Conservation (phyloP, 2,329 filamentous ascomycete genomes). For the Onygena corvina region DNA sequence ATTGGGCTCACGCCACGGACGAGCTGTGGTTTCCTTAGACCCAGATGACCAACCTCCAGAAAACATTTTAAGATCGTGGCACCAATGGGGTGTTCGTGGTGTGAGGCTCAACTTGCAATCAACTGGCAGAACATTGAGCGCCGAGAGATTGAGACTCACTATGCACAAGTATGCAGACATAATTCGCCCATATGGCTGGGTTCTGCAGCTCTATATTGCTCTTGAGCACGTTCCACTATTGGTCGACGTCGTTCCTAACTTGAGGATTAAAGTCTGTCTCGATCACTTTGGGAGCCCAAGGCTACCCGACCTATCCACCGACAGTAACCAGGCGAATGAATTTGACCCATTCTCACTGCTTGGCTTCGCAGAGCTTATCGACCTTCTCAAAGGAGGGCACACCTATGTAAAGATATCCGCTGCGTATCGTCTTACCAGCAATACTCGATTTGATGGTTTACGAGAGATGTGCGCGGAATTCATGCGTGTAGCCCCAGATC, state of each 20-base stretch:
- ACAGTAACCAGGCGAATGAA: slow-evolving; percentile 13
- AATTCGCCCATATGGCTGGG: slow-evolving; percentile 43
- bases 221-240: slow-evolving; percentile 41
- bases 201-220: slow-evolving; percentile 47
- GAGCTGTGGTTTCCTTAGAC: slow-evolving; percentile 48
- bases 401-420: slow-evolving; percentile 50
- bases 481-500: slow-evolving; percentile 33
- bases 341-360: slow-evolving; percentile 36
- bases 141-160: slow-evolving; percentile 31
- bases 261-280: slow-evolving; percentile 45
- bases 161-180: slow-evolving; percentile 41
- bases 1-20: slow-evolving; percentile 40
- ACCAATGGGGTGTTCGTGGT: slow-evolving; percentile 46
- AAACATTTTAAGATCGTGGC: slow-evolving; percentile 42
- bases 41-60: slow-evolving; percentile 29
- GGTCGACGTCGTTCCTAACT: slow-evolving; percentile 37
- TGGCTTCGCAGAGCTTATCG: slow-evolving; percentile 41
- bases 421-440: slow-evolving; percentile 43
- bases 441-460: slow-evolving; percentile 35
- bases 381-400: slow-evolving; percentile 36
- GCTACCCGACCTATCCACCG: slow-evolving; percentile 20
- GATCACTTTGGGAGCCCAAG: slow-evolving; percentile 48
- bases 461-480: slow-evolving; percentile 41
- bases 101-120: slow-evolving; percentile 50
- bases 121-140: slow-evolving; percentile 33